Percentiles rank a stretch among this genome's conserved stretches.
These are phyloP conservation scores for Margaritispora aquatica DNA, from an alignment of 495 filamentous ascomycete genomes.

Conservation along the genomic window DNA sequence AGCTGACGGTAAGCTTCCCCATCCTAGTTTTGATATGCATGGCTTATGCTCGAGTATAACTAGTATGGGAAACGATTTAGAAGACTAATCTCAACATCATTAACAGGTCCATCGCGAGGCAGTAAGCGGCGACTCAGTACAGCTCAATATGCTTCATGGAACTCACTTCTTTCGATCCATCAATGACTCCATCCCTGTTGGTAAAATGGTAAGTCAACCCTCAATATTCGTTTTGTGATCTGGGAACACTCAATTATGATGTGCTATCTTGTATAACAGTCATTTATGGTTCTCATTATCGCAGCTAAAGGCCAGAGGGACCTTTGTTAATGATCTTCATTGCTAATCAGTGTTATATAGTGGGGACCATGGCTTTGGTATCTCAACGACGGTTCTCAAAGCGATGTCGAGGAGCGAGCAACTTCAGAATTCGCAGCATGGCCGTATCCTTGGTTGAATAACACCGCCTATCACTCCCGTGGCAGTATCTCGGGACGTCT, in stretches of 20 bases:
- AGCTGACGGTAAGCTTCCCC: slow-evolving; percentile 32
- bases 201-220: slow-evolving; percentile 35
- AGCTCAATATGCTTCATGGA: slow-evolving; percentile 39
- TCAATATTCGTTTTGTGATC: no score
- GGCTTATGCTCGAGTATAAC: no score
- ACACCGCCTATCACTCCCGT: slow-evolving; percentile 29
- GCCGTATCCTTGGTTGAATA: slow-evolving; percentile 35
- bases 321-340: no score
- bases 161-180: slow-evolving; percentile 32
- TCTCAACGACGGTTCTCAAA: slow-evolving; percentile 34
- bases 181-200: slow-evolving; percentile 27
- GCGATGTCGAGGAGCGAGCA: slow-evolving; percentile 25
- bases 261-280: no score
- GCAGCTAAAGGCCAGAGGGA: no score
- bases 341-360: no score
- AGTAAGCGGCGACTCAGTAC: slow-evolving; percentile 32
- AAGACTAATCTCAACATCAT: no score
- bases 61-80: no score
- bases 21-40: no score
- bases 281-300: no score
- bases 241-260: no score
- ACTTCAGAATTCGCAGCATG: slow-evolving; percentile 27
- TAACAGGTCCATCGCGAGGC: slow-evolving; percentile 36
- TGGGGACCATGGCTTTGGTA: no score
- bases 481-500: slow-evolving; percentile 30